Conservation (phyloP, 2,329 filamentous ascomycete species). For the Sclerotinia sclerotiorum region DNA sequence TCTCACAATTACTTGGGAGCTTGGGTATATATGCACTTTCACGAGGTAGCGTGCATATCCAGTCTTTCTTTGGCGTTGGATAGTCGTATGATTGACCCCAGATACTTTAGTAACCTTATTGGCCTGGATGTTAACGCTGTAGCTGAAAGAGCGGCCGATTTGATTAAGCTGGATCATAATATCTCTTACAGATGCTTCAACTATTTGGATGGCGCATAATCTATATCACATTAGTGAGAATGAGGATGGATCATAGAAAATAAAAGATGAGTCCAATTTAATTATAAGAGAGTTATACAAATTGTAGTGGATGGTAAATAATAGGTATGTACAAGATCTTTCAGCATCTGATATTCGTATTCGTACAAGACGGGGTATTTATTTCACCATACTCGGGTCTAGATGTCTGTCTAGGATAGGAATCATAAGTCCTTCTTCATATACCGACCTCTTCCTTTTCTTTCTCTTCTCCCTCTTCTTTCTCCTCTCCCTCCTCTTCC, state of each 20-base stretch:
- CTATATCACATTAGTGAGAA: too few relatives aligned
- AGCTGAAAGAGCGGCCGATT: constrained; percentile 29
- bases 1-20: constrained; percentile 52
- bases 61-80: constrained; percentile 37
- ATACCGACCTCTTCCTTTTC: too few relatives aligned
- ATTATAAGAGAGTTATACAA: background rate
- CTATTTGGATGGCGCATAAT: too few relatives aligned
- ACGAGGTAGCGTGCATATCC: constrained; percentile 46
- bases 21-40: constrained; percentile 45
- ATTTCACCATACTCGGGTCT: too few relatives aligned
- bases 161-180: too few relatives aligned
- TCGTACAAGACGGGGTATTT: background rate
- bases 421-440: too few relatives aligned
- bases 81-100: constrained; percentile 45
- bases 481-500: background rate
- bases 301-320: background rate
- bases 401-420: background rate
- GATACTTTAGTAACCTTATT: constrained; percentile 45
- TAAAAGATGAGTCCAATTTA: too few relatives aligned
- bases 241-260: too few relatives aligned
- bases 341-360: background rate
- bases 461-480: background rate
- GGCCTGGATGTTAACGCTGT: constrained; percentile 42
- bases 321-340: background rate
- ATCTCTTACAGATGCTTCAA: too few relatives aligned